Evolutionary conservation across 306 rosid species (phyloP).

Genomic region (Trifolium pratense): DNA sequence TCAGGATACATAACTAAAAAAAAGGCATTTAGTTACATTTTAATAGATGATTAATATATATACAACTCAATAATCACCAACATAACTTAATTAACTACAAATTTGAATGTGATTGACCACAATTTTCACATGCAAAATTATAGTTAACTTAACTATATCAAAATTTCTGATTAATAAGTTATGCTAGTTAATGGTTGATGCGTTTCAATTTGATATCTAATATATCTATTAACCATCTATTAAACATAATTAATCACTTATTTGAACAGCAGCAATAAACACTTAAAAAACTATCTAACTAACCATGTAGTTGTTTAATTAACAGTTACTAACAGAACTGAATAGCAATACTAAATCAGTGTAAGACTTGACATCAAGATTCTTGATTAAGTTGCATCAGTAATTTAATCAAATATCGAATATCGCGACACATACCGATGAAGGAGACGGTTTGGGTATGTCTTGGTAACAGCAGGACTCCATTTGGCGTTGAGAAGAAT

Average conservation of each 20-base stretch:
- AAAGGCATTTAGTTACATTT: not conserved
- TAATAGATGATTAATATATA: too few species aligned
- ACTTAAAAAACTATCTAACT: too few species aligned
- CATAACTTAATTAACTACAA: too few species aligned
- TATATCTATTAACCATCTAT: not conserved
- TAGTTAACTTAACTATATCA: not conserved
- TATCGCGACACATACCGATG: slow-evolving; percentile 48
- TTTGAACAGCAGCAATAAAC: too few species aligned
- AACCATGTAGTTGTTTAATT: not conserved
- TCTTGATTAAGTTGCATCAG: not conserved
- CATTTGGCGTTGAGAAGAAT: slow-evolving; percentile 51
- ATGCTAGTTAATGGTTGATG: too few species aligned
- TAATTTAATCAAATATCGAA: too few species aligned
- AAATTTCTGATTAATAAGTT: not conserved
- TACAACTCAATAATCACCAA: not conserved
- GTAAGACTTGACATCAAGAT: not conserved
- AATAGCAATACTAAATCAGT: not conserved
- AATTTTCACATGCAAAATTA: too few species aligned
- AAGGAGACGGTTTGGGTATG: slow-evolving; percentile 56
- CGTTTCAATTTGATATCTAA: too few species aligned
- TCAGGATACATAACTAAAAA: too few species aligned
- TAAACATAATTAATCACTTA: too few species aligned
- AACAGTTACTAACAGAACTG: not conserved
- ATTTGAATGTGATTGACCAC: not conserved
- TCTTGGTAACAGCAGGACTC: slow-evolving; percentile 53